Conservation (phyloP, 2,329 filamentous ascomycete genomes). For the Verticillium tricorpus region DNA sequence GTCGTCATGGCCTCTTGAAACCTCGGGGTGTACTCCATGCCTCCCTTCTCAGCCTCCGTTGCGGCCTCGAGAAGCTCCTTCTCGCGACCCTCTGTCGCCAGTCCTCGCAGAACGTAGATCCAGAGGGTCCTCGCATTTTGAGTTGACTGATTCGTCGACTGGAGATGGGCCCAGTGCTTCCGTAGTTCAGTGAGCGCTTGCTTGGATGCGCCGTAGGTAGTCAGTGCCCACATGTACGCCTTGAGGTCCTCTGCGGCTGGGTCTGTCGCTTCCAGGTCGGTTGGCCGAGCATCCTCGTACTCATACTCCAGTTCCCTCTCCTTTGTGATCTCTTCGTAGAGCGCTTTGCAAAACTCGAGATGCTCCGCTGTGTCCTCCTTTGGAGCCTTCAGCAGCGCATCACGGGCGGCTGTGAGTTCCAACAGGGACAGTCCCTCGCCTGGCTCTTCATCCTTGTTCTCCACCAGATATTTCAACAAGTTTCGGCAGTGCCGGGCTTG, state of each 20-base stretch:
- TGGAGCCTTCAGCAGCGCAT: slow-evolving; percentile 36
- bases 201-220: slow-evolving; percentile 47
- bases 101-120: slow-evolving; percentile 53
- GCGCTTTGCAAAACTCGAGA: slow-evolving; percentile 37
- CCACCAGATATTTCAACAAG: slow-evolving; percentile 57
- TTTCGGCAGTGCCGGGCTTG: slow-evolving; percentile 55
- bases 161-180: slow-evolving; percentile 22
- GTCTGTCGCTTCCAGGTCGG: slow-evolving; percentile 8
- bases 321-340: slow-evolving; percentile 31
- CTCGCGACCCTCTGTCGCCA: slow-evolving; percentile 56
- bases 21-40: slow-evolving; percentile 36
- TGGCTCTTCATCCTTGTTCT: slow-evolving; percentile 27
- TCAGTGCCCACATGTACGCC: slow-evolving; percentile 45
- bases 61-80: slow-evolving; percentile 53
- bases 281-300: slow-evolving; percentile 17
- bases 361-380: slow-evolving; percentile 40
- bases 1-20: slow-evolving; percentile 53
- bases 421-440: slow-evolving; percentile 28
- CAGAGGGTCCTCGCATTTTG: slow-evolving; percentile 31
- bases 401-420: slow-evolving; percentile 40
- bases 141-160: slow-evolving; percentile 2
- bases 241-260: slow-evolving; percentile 27
- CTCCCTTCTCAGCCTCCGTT: slow-evolving; percentile 43
- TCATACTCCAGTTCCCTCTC: slow-evolving; percentile 11
- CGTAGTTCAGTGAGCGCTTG: slow-evolving; percentile 38